Conservation (phyloP, 2,329 filamentous ascomycete genomes). For the Sphaerostilbella broomeana region DNA sequence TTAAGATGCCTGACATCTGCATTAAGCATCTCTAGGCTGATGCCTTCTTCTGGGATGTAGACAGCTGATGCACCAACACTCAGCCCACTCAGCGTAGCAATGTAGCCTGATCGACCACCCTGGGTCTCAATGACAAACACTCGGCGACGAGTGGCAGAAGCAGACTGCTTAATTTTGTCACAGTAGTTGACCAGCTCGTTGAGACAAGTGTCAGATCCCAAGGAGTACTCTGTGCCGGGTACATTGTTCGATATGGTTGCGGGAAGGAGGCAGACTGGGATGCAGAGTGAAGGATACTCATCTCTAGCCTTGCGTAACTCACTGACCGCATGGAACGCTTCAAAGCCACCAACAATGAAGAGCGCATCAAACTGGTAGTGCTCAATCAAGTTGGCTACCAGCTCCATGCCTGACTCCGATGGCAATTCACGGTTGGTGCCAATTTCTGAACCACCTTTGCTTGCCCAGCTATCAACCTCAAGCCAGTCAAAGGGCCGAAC, state of each 20-base stretch:
- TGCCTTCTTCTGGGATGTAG: slow-evolving; percentile 94
- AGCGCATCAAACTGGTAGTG: slow-evolving; percentile 85
- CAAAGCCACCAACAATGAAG: slow-evolving; percentile 90
- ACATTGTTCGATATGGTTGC: slow-evolving; percentile 99
- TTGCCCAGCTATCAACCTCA: slow-evolving; percentile 91
- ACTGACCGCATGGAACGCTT: slow-evolving; percentile 87
- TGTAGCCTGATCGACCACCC: slow-evolving; percentile 87
- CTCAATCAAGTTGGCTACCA: slow-evolving; percentile 75
- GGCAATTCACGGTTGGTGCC: slow-evolving; percentile 94
- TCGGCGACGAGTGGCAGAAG: slow-evolving; percentile 82
- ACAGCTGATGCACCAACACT: slow-evolving; percentile 88
- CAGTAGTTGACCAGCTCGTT: slow-evolving; percentile 94
- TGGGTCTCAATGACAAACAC: slow-evolving; percentile 99
- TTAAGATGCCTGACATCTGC: slow-evolving; percentile 85
- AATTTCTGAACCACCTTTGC: slow-evolving; percentile 94
- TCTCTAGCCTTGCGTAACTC: slow-evolving; percentile 76
- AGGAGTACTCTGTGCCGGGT: slow-evolving; percentile 91
- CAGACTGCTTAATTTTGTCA: slow-evolving; percentile 95
- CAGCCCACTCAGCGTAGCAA: slow-evolving; percentile 84
- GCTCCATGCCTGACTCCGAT: slow-evolving; percentile 73
- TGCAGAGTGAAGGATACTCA: slow-evolving; percentile 78
- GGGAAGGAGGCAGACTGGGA: slow-evolving; percentile 84
- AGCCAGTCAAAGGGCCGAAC: slow-evolving; percentile 87
- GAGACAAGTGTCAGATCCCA: slow-evolving; percentile 92
- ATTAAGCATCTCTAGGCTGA: slow-evolving; percentile 87